Conservation (phyloP, 2,329 filamentous ascomycete genomes). For the Colletotrichum orchidophilum region DNA sequence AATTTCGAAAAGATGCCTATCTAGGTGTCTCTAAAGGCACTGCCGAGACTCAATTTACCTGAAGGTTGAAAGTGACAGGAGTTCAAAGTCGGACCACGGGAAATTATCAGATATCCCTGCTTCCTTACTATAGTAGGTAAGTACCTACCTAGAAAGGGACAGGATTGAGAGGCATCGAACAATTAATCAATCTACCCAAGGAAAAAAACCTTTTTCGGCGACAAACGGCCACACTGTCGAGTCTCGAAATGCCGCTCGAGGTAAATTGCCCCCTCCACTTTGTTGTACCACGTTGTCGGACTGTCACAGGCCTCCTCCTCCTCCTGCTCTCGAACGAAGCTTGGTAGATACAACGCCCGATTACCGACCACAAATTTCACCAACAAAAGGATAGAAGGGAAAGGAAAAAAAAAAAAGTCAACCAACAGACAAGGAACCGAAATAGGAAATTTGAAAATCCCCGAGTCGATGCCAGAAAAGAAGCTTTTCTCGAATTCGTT, state of each 20-base stretch:
- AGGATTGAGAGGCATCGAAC: no score
- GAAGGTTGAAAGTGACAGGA: background rate
- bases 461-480: background rate
- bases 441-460: background rate
- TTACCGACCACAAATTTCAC: no score
- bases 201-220: background rate
- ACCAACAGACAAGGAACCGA: background rate
- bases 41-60: conserved; percentile 13
- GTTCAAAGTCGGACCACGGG: conserved; percentile 4
- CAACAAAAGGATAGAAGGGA: background rate
- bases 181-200: conserved; percentile 18
- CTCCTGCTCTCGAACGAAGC: no score
- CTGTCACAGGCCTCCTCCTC: background rate
- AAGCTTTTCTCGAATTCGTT: background rate
- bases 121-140: no score
- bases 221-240: background rate
- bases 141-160: background rate
- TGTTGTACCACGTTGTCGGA: background rate
- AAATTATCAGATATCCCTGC: background rate
- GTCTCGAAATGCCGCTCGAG: conserved; percentile 26
- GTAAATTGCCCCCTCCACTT: conserved; percentile 16
- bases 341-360: background rate
- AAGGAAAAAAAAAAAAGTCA: background rate
- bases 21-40: no score
- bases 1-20: background rate